Conservation (phyloP, 768 basidiomycete species). For the Russula foetens region DNA sequence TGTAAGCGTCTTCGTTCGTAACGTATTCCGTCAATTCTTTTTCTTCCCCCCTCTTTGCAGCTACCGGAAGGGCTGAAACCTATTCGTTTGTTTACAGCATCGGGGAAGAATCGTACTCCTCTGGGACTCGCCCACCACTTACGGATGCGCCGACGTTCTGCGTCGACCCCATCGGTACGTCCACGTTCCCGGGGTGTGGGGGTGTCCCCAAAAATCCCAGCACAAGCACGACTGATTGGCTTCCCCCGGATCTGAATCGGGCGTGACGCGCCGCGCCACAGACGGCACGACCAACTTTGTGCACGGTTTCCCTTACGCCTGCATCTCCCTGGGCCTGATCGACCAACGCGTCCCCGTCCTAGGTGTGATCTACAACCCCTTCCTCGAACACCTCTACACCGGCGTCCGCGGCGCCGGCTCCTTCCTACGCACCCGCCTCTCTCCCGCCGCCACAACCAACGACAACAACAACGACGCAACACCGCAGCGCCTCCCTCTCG, state of each 20-base stretch:
- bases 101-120: constrained; percentile 88
- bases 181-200: too few relatives aligned
- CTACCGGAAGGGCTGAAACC: neutral
- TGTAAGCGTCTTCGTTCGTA: constrained; percentile 38
- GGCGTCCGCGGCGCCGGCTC: constrained; percentile 59
- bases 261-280: constrained; percentile 31
- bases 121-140: constrained; percentile 57
- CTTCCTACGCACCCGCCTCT: constrained; percentile 38
- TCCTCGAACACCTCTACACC: constrained; percentile 3
- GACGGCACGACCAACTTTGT: constrained; percentile 88
- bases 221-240: constrained; percentile 24
- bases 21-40: neutral
- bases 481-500: constrained; percentile 57
- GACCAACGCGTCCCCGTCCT: constrained; percentile 65
- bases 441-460: constrained; percentile 15
- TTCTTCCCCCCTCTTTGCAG: neutral
- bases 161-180: constrained; percentile 83
- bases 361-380: constrained; percentile 5
- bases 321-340: constrained; percentile 87
- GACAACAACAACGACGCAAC: neutral
- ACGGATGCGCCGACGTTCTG: constrained; percentile 93
- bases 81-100: constrained; percentile 42
- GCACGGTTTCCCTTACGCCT: constrained; percentile 78
- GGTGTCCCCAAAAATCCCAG: too few relatives aligned
- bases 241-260: constrained; percentile 39